phyloP scores from a whole-genome alignment of 2,329 filamentous ascomycete genomes.

The Colletotrichum lentis region DNA sequence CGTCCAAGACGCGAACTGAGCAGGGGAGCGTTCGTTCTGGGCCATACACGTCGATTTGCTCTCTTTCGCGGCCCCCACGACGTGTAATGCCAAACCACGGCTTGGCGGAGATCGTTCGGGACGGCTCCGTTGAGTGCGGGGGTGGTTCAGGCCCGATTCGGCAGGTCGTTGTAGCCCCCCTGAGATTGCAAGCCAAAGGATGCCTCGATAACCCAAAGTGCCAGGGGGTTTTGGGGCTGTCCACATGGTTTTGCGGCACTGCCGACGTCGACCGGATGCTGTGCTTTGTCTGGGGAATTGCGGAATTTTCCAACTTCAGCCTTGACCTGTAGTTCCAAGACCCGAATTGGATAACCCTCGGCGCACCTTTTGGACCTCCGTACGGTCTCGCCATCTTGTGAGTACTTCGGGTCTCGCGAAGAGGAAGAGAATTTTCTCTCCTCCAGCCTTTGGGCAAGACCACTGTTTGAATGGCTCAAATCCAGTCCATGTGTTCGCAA shows the following conservation, averaged over 20 bases:
- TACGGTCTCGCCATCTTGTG: no score
- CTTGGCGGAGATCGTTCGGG: slow-evolving; percentile 4
- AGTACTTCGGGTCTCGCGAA: no score
- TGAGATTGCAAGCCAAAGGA: slow-evolving; percentile 10
- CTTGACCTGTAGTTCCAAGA: no score
- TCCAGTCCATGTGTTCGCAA: no score
- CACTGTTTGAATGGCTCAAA: no score
- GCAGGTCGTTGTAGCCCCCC: slow-evolving; percentile 19
- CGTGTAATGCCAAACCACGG: background rate
- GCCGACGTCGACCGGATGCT: background rate
- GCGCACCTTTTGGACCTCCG: no score
- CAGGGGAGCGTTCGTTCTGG: background rate
- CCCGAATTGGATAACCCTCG: no score
- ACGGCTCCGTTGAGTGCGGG: slow-evolving; percentile 13
- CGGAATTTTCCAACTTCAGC: background rate
- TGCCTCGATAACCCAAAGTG: no score
- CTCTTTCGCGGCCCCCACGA: background rate
- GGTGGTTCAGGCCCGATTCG: slow-evolving; percentile 3
- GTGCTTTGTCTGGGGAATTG: background rate
- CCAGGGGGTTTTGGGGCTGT: background rate
- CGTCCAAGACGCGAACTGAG: slow-evolving; percentile 1
- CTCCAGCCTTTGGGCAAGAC: no score
- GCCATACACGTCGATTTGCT: slow-evolving; percentile 5
- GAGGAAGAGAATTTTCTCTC: no score
- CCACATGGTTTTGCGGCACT: background rate